Evolutionary conservation across 208 protist species (phyloP).

Genomic region (Acanthamoeba triangularis): DNA sequence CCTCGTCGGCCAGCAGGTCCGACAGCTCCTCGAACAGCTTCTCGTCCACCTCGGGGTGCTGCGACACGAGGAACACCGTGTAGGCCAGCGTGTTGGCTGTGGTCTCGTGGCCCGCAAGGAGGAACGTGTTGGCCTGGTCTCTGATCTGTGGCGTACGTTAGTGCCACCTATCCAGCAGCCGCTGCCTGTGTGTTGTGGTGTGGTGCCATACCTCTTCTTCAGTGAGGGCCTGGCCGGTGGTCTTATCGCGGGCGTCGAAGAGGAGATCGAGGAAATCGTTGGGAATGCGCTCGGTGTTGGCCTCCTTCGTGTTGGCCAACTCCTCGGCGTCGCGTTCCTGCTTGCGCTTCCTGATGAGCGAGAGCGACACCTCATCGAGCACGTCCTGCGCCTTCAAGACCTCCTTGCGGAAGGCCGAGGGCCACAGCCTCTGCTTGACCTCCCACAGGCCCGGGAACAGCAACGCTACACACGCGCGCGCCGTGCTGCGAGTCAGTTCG

Average conservation of each 20-base stretch:
- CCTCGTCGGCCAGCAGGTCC: background rate
- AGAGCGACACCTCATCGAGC: conserved; percentile 25
- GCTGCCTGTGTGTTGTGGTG: background rate
- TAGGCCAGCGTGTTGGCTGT: conserved; percentile 61
- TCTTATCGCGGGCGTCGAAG: conserved; percentile 52
- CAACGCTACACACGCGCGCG: background rate
- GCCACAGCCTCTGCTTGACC: conserved; percentile 6
- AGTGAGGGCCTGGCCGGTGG: conserved; percentile 25
- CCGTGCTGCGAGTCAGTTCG: background rate
- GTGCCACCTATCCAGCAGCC: no score
- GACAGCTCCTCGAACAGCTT: conserved; percentile 35
- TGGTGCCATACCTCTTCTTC: background rate
- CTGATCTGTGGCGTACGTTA: background rate
- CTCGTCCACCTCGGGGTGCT: conserved; percentile 66
- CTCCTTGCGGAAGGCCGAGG: background rate
- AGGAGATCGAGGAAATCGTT: conserved; percentile 66
- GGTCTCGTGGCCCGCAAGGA: conserved; percentile 54
- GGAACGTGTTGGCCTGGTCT: conserved; percentile 46
- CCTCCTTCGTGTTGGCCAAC: background rate
- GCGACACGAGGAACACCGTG: conserved; percentile 34
- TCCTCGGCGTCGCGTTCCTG: background rate
- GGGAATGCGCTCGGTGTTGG: background rate
- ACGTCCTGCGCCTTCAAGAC: conserved; percentile 3
- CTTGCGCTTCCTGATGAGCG: conserved; percentile 46
- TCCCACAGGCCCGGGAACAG: conserved; percentile 21